A percentile compares a stretch with the other conserved stretches of the same genome.
These are phyloP conservation scores for Amanita muscaria DNA, from an alignment of 768 basidiomycete species.

Conservation along the genomic window DNA sequence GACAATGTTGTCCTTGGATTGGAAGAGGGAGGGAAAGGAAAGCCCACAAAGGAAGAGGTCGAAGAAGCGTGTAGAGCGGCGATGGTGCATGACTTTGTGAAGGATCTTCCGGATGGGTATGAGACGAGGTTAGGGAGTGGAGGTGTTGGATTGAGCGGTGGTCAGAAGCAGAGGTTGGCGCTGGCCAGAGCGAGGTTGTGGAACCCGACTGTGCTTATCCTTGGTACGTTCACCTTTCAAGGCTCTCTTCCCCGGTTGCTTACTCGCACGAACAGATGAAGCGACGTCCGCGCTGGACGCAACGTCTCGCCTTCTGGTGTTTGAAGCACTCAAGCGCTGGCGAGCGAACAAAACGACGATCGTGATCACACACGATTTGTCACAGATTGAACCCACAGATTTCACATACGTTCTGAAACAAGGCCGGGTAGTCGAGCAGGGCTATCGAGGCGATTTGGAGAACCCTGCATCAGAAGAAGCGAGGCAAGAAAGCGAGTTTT, in stretches of 20 bases:
- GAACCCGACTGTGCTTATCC: slow-evolving; percentile 82
- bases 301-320: slow-evolving; percentile 79
- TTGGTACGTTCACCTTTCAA: slow-evolving; percentile 51
- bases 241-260: background rate
- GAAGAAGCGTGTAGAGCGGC: slow-evolving; percentile 77
- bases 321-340: slow-evolving; percentile 61
- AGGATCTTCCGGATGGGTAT: slow-evolving; percentile 80
- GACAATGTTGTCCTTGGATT: slow-evolving; percentile 79
- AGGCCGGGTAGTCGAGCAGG: slow-evolving; percentile 78
- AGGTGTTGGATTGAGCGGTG: slow-evolving; percentile 79
- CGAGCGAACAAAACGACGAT: slow-evolving; percentile 76
- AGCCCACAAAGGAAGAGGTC: slow-evolving; percentile 61
- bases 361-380: slow-evolving; percentile 93
- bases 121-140: slow-evolving; percentile 70
- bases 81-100: slow-evolving; percentile 80
- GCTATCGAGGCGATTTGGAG: slow-evolving; percentile 77
- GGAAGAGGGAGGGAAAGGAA: slow-evolving; percentile 38
- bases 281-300: slow-evolving; percentile 81
- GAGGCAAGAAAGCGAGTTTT: slow-evolving; percentile 55
- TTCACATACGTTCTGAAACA: slow-evolving; percentile 90
- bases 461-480: slow-evolving; percentile 14
- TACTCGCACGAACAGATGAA: slow-evolving; percentile 55
- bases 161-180: slow-evolving; percentile 85
- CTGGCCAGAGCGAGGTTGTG: slow-evolving; percentile 81
- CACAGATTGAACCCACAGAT: slow-evolving; percentile 64